Percentiles rank a stretch among this genome's conserved stretches.
Conservation (phyloP, 2,329 filamentous ascomycete genomes). For the Samsoniella hepiali region DNA sequence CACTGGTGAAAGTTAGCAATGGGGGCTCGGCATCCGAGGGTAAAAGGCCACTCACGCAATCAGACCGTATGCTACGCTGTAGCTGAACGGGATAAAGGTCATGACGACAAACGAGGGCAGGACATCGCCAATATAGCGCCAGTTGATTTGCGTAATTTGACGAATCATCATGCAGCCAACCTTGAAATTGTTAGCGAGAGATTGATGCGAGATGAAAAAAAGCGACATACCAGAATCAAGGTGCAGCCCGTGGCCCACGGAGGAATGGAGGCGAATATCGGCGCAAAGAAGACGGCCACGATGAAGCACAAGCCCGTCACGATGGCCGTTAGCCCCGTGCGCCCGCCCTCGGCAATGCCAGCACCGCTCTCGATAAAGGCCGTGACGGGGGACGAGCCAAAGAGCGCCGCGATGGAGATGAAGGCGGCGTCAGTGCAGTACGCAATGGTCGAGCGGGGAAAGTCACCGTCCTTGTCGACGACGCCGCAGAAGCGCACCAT, state of each 20-base stretch:
- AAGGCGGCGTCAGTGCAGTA: slow-evolving; percentile 70
- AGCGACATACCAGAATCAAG: slow-evolving; percentile 56
- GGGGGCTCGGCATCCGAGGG: neutral
- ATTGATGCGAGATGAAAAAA: neutral
- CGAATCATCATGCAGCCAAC: slow-evolving; percentile 77
- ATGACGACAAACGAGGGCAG: slow-evolving; percentile 74
- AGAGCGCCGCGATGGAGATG: slow-evolving; percentile 67
- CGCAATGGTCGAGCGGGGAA: slow-evolving; percentile 78
- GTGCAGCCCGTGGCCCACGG: slow-evolving; percentile 76
- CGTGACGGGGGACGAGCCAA: slow-evolving; percentile 69
- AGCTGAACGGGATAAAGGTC: slow-evolving; percentile 73
- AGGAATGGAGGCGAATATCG: slow-evolving; percentile 72
- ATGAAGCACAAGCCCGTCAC: slow-evolving; percentile 68
- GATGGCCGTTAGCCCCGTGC: slow-evolving; percentile 69
- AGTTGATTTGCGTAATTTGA: slow-evolving; percentile 71
- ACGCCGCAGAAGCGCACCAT: slow-evolving; percentile 73
- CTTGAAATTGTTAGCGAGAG: slow-evolving; percentile 30
- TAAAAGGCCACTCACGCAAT: slow-evolving; percentile 55
- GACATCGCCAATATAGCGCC: slow-evolving; percentile 72
- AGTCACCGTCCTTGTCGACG: slow-evolving; percentile 70
- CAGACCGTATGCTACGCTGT: slow-evolving; percentile 74
- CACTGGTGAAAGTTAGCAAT: slow-evolving; percentile 35
- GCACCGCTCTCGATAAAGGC: slow-evolving; percentile 74
- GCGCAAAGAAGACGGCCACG: slow-evolving; percentile 70
- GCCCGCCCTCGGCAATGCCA: slow-evolving; percentile 71